These are phyloP conservation scores for Pistacia integerrima DNA, from an alignment of 345 rosid species.

Conservation along the genomic window DNA sequence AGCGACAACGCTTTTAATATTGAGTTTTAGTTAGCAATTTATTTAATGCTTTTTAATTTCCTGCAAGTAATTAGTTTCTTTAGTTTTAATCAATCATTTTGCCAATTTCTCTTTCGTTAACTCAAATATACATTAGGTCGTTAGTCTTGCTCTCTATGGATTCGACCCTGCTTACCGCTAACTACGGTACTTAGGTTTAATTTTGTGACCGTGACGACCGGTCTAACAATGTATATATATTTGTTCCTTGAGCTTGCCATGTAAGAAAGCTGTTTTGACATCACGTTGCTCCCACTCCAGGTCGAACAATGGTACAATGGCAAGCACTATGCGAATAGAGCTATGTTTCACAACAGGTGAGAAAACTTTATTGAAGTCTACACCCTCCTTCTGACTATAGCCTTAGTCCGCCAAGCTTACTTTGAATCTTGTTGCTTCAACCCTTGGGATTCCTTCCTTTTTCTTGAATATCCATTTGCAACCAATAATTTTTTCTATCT, in stretches of 20 bases:
- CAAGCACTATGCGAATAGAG: constrained; percentile 2
- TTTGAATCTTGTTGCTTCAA: constrained; percentile 4
- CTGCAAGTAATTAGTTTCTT: no score
- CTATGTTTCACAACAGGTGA: background rate
- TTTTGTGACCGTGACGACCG: no score
- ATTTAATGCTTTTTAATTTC: no score
- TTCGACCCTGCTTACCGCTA: no score
- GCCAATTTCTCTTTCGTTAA: no score
- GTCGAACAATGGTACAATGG: background rate
- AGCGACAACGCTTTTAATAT: no score
- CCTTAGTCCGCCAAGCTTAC: background rate
- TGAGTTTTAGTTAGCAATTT: no score
- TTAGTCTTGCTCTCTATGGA: no score
- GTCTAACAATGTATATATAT: no score
- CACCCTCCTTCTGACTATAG: background rate
- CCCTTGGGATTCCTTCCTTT: background rate
- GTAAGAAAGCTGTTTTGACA: constrained; percentile 8
- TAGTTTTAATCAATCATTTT: no score
- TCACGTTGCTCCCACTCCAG: background rate
- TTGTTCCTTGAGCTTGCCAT: background rate
- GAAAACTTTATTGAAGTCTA: background rate
- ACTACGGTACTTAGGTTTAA: no score
- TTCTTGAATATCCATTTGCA: background rate
- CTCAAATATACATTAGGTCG: no score
- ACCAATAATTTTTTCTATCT: background rate